These are phyloP conservation scores for Puccinellia tenuiflora DNA, from an alignment of 176 grass and related monocot species.

Conservation along the genomic window DNA sequence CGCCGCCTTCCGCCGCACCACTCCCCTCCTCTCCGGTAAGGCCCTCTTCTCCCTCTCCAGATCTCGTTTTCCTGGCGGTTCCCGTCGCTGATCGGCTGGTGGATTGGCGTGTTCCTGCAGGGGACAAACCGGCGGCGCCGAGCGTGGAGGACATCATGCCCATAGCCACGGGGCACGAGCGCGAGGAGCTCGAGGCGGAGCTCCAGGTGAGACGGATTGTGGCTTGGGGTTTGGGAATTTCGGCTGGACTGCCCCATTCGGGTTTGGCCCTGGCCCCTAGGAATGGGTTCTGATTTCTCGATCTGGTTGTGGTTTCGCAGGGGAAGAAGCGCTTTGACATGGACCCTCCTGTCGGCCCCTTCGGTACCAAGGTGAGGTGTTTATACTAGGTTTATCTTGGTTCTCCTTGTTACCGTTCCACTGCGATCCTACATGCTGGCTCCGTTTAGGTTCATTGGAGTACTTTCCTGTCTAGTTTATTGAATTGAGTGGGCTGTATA, in stretches of 20 bases:
- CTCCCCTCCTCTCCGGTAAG: conserved; percentile 67
- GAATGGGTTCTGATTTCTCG: conserved; percentile 30
- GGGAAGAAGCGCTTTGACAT: conserved; percentile 90
- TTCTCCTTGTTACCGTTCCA: background rate
- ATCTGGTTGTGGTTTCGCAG: conserved; percentile 46
- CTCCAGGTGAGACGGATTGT: conserved; percentile 40
- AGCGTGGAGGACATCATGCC: conserved; percentile 76
- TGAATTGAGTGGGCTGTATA: background rate
- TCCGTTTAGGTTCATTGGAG: background rate
- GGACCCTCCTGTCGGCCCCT: conserved; percentile 67
- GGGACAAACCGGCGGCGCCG: conserved; percentile 40
- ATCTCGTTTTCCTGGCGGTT: conserved; percentile 12
- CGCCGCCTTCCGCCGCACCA: conserved; percentile 53
- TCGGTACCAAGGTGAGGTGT: conserved; percentile 79
- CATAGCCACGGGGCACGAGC: conserved; percentile 77
- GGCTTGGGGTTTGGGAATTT: background rate
- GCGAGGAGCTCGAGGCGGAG: conserved; percentile 73
- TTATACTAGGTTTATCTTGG: background rate
- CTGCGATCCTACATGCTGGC: background rate
- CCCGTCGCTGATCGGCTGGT: conserved; percentile 11
- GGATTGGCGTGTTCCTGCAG: conserved; percentile 37
- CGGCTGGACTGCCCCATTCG: conserved; percentile 3
- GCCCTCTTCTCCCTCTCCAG: background rate
- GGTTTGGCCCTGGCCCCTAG: background rate
- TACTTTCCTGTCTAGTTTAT: background rate